A percentile compares a stretch with the other conserved stretches of the same genome.
Evolutionary conservation across 148 eudicot species (phyloP).

Genomic region (Suaeda aralocaspica): DNA sequence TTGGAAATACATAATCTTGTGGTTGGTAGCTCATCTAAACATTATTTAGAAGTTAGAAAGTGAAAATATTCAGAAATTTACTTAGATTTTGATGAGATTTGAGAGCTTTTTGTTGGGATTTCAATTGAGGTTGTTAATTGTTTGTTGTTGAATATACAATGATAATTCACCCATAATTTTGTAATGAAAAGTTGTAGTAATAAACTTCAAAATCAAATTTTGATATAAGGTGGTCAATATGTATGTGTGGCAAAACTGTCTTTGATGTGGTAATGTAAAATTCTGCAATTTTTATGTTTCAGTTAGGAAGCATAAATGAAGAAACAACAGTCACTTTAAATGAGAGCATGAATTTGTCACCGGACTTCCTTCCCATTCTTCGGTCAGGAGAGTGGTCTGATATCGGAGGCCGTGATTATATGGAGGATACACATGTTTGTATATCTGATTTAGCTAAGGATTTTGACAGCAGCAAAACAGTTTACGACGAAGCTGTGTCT

Average conservation of each 20-base stretch:
- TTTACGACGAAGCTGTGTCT: constrained; percentile 63
- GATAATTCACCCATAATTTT: too few species aligned
- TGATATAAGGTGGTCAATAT: neutral
- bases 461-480: constrained; percentile 32
- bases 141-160: neutral
- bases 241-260: neutral
- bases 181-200: neutral
- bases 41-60: too few species aligned
- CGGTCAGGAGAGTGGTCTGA: constrained; percentile 94
- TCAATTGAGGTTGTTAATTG: neutral
- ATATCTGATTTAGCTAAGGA: constrained; percentile 71
- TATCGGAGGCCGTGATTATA: constrained; percentile 71
- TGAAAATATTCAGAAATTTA: neutral
- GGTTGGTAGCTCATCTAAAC: neutral
- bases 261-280: constrained; percentile 7
- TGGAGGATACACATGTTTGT: constrained; percentile 93
- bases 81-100: neutral
- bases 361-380: constrained; percentile 52
- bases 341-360: constrained; percentile 28
- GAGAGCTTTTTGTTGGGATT: neutral
- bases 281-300: constrained; percentile 14
- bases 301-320: constrained; percentile 85
- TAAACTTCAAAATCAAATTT: neutral
- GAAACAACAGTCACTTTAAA: constrained; percentile 39
- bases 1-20: neutral